phyloP scores from a whole-genome alignment of 345 rosid genomes.

The Excoecaria agallocha region DNA sequence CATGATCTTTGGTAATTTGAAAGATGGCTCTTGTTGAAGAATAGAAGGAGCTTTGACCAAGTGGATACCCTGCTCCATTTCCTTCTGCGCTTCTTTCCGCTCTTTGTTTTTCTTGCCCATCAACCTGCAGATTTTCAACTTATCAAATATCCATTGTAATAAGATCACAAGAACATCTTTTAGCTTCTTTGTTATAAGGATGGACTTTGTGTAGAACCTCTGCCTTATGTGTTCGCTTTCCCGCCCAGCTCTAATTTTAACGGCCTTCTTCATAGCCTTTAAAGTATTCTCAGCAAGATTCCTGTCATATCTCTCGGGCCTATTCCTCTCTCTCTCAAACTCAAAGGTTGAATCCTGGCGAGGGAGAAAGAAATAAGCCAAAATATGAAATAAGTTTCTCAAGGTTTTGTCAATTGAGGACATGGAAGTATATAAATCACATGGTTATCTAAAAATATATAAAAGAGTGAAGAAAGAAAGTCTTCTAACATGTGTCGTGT shows the following conservation, averaged over 20 bases:
- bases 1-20: too few relatives aligned
- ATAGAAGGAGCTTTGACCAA: slow-evolving; percentile 51
- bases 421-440: too few relatives aligned
- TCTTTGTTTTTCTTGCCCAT: too few relatives aligned
- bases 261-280: slow-evolving; percentile 82
- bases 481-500: too few relatives aligned
- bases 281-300: slow-evolving; percentile 64
- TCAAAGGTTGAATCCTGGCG: slow-evolving; percentile 80
- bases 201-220: slow-evolving; percentile 39
- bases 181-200: not conserved
- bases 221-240: slow-evolving; percentile 42
- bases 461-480: too few relatives aligned
- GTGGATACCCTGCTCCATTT: slow-evolving; percentile 47
- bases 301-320: slow-evolving; percentile 96
- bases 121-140: slow-evolving; percentile 43
- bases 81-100: slow-evolving; percentile 35
- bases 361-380: not conserved
- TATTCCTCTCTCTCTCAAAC: slow-evolving; percentile 91
- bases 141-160: not conserved
- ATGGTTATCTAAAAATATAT: too few relatives aligned
- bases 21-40: slow-evolving; percentile 33
- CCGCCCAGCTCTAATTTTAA: slow-evolving; percentile 61
- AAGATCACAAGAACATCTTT: not conserved
- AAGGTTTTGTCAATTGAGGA: too few relatives aligned
- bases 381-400: too few relatives aligned